phyloP scores from a whole-genome alignment of 352 stramenopile species.

The Phytophthora kernoviae region DNA sequence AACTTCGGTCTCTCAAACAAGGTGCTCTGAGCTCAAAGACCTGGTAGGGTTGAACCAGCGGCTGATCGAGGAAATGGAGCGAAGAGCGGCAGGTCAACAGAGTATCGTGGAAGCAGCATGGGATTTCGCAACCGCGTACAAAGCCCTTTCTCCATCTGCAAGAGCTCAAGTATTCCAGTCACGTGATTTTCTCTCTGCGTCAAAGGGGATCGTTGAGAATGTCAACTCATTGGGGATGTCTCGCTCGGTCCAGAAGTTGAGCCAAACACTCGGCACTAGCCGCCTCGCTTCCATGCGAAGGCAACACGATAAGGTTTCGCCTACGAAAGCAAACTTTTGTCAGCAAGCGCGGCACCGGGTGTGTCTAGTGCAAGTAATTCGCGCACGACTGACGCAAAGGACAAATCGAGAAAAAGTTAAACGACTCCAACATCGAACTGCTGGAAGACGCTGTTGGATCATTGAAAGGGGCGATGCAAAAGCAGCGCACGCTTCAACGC shows the following conservation, averaged over 20 bases:
- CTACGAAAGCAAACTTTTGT: slow-evolving; percentile 17
- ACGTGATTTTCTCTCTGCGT: slow-evolving; percentile 43
- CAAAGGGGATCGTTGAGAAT: slow-evolving; percentile 41
- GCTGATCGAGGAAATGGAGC: slow-evolving; percentile 51
- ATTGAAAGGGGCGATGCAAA: slow-evolving; percentile 43
- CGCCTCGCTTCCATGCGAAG: not conserved
- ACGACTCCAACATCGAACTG: slow-evolving; percentile 43
- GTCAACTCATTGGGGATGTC: slow-evolving; percentile 38
- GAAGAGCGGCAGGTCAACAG: slow-evolving; percentile 35
- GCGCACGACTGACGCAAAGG: not conserved
- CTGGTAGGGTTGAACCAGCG: slow-evolving; percentile 53
- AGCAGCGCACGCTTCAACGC: slow-evolving; percentile 36
- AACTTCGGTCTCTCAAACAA: slow-evolving; percentile 46
- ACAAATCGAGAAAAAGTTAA: slow-evolving; percentile 27
- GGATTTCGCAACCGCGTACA: slow-evolving; percentile 46
- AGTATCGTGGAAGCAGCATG: slow-evolving; percentile 48
- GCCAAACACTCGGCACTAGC: slow-evolving; percentile 13
- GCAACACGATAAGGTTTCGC: not conserved
- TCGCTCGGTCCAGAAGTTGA: slow-evolving; percentile 21
- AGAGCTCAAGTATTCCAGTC: slow-evolving; percentile 45
- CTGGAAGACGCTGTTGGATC: slow-evolving; percentile 49
- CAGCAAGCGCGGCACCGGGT: slow-evolving; percentile 20
- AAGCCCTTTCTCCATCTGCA: slow-evolving; percentile 38
- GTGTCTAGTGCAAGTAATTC: slow-evolving; percentile 11
- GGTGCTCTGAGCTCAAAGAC: slow-evolving; percentile 52